Conservation (phyloP, 1,284 basidiomycete species). For the Trametes pubescens region DNA sequence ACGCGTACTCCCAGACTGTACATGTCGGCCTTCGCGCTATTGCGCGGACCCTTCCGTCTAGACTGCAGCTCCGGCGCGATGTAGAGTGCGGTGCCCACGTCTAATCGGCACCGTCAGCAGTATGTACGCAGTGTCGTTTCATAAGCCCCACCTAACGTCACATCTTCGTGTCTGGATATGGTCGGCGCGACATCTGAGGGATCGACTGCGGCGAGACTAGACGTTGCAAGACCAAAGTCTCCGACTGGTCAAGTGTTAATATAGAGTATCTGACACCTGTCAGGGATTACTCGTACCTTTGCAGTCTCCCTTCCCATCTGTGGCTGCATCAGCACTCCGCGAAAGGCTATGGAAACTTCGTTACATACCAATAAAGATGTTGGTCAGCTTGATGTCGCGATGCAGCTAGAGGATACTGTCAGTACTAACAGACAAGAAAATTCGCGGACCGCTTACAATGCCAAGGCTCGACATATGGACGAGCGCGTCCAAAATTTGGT, state of each 20-base stretch:
- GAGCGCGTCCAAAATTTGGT: constrained; percentile 93
- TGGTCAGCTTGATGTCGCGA: constrained; percentile 91
- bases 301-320: constrained; percentile 89
- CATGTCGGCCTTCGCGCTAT: constrained; percentile 91
- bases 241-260: constrained; percentile 60
- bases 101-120: constrained; percentile 45
- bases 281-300: constrained; percentile 61
- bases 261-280: neutral
- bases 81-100: constrained; percentile 93
- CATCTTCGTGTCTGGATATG: constrained; percentile 61
- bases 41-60: constrained; percentile 51
- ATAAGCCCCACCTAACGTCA: constrained; percentile 69
- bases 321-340: constrained; percentile 2
- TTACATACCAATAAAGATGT: constrained; percentile 85
- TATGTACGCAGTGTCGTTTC: neutral
- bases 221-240: constrained; percentile 93
- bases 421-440: constrained; percentile 3
- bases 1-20: constrained; percentile 84
- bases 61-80: constrained; percentile 85
- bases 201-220: constrained; percentile 80
- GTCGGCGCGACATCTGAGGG: constrained; percentile 66
- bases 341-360: neutral
- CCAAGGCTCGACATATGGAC: constrained; percentile 90
- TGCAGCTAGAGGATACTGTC: constrained; percentile 64
- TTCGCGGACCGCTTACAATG: constrained; percentile 61